Evolutionary conservation across 1,139 yeast species (phyloP), one percentile per base, ranked within the genome.

Genomic region (Saccharomyces uvarum): DNA sequence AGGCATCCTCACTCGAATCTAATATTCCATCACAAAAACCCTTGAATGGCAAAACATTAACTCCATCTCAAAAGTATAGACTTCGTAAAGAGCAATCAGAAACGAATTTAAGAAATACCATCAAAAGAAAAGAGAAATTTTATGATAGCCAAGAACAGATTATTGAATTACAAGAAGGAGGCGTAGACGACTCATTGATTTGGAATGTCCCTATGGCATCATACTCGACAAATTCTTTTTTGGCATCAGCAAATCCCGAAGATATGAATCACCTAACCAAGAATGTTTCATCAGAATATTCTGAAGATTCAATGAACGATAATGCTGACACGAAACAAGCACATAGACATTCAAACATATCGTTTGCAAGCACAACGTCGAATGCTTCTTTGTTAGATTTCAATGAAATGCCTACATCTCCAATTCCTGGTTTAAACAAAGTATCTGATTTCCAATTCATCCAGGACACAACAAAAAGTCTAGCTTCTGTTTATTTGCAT

Each of bases 171-270:
- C 61, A 61, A 53, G 67, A 61, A 24, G 60, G 63, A 24, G 69
- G 71, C 14, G 64, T 72, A 13, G 75, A 71, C 49, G 74, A 73
- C 51, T 67, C 74, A 0, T 54, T 72, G 19, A 74, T 77, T 53
- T 77, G 76, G 73, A 77, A 77, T 57, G 78, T 78, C 7, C 82
- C 82, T 4, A 72, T 71, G 63, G 76, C 81, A 0, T 69, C 74
- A 11, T 60, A 67, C 7, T 69, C 76, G 1, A 72, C 77, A 0
- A 65, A 70, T 8, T 63, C 75, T 7, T 66, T 75, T 24, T 63
- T 74, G 55, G 63, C 55, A 53, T 53, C 63, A 4, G 51, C 61
- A n/a, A 54, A 53, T 29, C 53, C 56, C 21, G 24, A 38, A 8
- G 44, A 38, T 38, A 9, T 38, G 21, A 38, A 28, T 19, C 29